Base-by-base conservation (phyloP, 2,329 filamentous ascomycete species). In the Nigrospora sphaerica region DNA sequence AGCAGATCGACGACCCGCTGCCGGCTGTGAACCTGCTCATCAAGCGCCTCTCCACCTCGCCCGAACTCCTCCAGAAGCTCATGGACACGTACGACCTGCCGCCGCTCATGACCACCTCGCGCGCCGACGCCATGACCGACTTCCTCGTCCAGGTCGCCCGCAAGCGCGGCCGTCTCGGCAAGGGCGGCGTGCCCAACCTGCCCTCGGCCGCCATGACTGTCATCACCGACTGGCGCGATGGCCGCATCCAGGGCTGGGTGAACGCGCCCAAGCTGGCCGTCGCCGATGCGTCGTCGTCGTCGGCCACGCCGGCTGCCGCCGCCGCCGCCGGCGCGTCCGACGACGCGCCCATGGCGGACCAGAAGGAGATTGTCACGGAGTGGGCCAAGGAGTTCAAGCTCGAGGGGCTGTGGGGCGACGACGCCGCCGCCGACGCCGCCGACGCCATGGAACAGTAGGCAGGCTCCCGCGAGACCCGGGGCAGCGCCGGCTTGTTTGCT, bases 361-460 rank as follows among this genome's bases (percentile, higher is more conserved):
- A 86, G 58, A 86, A 85, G 62, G 73, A 84, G 65, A 83, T 90
- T 16, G 61, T 63, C 57, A 87, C 85, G 12, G 85, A 95, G 64
- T 95, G 92, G 90, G 88, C 91, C 9, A 83, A 88, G 58, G 92
- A 97, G 67, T 97, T 98, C 69, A 91, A 92, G 72, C 76, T 98
- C 10, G 93, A 96, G 51, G 93, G 89, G 2, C 70, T 98, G 13
- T 97, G 88, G 86, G 90, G 88, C 12, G 83, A 89, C 61, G 81
- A 62, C 17, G 60, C 54, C n/a, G 57, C 47, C 32, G 60, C 51
- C 31, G 59, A 50, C 32, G 60, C 57, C 9, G 68, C 53, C 5
- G 74, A 77, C 47, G 71, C 67, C 44, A 80, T 81, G 78, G 67
- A 75, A 62, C 71, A 75, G 57, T 77, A 67, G 13, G 34, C 23